phyloP scores from a whole-genome alignment of 2,329 filamentous ascomycete species.

The Stachybotrys elegans region DNA sequence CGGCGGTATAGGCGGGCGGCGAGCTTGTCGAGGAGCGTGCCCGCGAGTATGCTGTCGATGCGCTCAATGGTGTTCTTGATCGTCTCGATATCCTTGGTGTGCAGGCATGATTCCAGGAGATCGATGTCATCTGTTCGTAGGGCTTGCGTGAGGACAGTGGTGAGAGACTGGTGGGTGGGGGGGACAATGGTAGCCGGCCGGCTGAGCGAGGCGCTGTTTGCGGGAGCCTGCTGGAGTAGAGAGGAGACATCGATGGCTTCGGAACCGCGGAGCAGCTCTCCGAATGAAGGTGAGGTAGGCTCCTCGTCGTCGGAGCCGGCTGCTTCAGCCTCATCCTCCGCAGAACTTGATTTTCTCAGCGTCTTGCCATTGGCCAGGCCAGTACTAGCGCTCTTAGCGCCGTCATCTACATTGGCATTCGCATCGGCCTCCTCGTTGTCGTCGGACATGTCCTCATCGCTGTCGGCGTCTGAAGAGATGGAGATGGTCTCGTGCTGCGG shows the following conservation, averaged over 20 bases:
- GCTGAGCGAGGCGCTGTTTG: constrained; percentile 24
- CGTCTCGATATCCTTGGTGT: constrained; percentile 68
- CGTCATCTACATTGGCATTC: constrained; percentile 9
- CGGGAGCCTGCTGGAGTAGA: constrained; percentile 41
- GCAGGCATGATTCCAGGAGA: constrained; percentile 88
- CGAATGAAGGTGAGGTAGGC: constrained; percentile 66
- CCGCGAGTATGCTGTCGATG: constrained; percentile 79
- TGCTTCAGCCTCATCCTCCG: constrained; percentile 20
- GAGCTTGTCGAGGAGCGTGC: constrained; percentile 72
- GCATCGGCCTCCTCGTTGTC: constrained; percentile 32
- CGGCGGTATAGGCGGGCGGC: constrained; percentile 81
- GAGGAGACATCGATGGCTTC: constrained; percentile 73
- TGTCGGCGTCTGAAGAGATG: constrained; percentile 51
- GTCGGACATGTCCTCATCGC: constrained; percentile 42
- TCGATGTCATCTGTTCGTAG: constrained; percentile 86
- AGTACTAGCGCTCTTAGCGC: constrained; percentile 10
- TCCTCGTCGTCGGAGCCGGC: constrained; percentile 44
- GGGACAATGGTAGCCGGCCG: constrained; percentile 46
- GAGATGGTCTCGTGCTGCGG: constrained; percentile 42
- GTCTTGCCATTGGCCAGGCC: constrained; percentile 17
- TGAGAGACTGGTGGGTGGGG: constrained; percentile 74
- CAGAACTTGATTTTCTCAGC: constrained; percentile 12
- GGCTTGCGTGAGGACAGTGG: constrained; percentile 89
- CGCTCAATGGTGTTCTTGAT: constrained; percentile 87
- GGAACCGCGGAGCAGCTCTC: constrained; percentile 72